Base-by-base conservation (phyloP, 2,329 filamentous ascomycete species). In the Botrytis squamosa region DNA sequence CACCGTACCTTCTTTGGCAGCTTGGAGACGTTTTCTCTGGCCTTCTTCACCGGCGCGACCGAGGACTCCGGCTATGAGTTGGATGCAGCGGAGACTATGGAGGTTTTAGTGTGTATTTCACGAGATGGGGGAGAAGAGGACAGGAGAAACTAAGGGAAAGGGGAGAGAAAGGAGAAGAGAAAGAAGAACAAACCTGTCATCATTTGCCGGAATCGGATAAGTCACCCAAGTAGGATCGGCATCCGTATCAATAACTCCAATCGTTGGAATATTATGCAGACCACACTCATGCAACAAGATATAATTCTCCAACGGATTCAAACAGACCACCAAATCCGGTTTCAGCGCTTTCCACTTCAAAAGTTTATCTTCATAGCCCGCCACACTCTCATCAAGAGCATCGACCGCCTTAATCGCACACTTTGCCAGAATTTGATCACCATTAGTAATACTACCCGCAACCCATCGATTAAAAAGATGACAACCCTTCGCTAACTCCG, bases 171-270 rank as follows among this genome's bases (percentile, higher is more conserved):
- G 20, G 9, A 49, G 9, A 49, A 49, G 10, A 10, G 67, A 44
- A 44, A 29, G 22, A 25, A 25, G 67, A 44, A 82, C 86, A 80
- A 82, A 93, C 92, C 91, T 94, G 86, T 99, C 96, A 81, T 99
- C 96, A 82, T 99, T 99, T 69, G 94, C 94, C 2, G 96, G 96
- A 78, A 99, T 98, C 22, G 93, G 93, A 81, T 99, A 99, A 6
- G 96, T 98, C 69, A 98, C 94, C 89, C 93, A 95, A 0, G 93
- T 93, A 0, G 96, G 93, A 83, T 98, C 93, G 3, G 91, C 91
- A 82, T 99, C 93, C 1, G 96, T 98, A 83, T 99, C 96, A 77
- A 98, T 92, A 74, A 99, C 87, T 65, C 95, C 96, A 80, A 99
- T 96, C 0, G 96, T 98, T 1, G 96, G 96, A 73, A 99, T 93